These are phyloP conservation scores for Boletus vinaceobasis DNA, from an alignment of 768 basidiomycete genomes.

Conservation along the genomic window DNA sequence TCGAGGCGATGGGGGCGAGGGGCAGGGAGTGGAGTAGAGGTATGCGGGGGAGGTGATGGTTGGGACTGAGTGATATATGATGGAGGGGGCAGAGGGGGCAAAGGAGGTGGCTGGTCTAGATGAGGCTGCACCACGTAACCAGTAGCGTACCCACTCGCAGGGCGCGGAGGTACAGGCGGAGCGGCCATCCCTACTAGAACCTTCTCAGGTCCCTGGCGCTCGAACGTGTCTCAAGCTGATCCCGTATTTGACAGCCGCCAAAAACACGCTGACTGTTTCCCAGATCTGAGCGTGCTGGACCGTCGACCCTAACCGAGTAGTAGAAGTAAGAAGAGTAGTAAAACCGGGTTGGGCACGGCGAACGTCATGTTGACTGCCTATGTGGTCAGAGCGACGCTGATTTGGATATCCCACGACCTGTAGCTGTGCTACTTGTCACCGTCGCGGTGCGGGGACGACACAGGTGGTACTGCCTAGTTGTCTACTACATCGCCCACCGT, in stretches of 20 bases:
- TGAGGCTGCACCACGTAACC: slow-evolving; percentile 9
- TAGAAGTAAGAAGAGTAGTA: not conserved
- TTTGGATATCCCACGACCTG: not conserved
- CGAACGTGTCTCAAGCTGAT: not conserved
- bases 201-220: not conserved
- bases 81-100: slow-evolving; percentile 48
- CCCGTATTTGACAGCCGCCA: not conserved
- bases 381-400: not conserved
- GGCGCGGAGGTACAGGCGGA: slow-evolving; percentile 33
- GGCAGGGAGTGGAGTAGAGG: slow-evolving; percentile 58
- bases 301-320: not conserved
- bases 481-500: not conserved
- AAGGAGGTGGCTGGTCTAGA: slow-evolving; percentile 38
- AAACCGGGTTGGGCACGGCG: too few species aligned
- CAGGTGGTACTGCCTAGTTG: not conserved
- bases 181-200: slow-evolving; percentile 10
- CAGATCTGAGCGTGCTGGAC: not conserved
- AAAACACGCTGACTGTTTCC: too few species aligned
- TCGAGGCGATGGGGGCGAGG: slow-evolving; percentile 64
- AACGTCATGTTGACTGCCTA: not conserved
- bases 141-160: slow-evolving; percentile 3
- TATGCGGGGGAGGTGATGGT: slow-evolving; percentile 20
- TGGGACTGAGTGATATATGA: slow-evolving; percentile 26
- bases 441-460: not conserved
- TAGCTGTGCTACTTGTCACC: not conserved